Evolutionary conservation across 805 yeast genomes (phyloP).

Genomic region (Yarrowia hollandica): DNA sequence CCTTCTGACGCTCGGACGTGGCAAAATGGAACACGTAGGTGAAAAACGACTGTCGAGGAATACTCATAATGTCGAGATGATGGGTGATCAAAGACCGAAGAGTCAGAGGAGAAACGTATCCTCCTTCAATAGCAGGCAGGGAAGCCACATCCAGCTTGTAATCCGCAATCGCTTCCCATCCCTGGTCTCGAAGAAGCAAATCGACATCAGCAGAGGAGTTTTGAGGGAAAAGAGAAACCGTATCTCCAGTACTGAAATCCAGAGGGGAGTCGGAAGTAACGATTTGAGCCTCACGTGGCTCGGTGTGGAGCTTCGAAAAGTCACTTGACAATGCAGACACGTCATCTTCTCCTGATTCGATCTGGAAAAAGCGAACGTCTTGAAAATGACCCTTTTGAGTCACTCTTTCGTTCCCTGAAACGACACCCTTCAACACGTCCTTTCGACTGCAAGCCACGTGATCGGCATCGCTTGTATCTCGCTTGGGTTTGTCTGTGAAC

Average conservation of each 20-base stretch:
- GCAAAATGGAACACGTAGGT: conserved; percentile 72
- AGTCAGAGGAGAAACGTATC: conserved; percentile 61
- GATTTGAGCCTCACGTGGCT: not conserved
- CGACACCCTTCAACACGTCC: conserved; percentile 46
- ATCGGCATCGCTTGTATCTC: conserved; percentile 35
- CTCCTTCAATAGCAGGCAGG: conserved; percentile 45
- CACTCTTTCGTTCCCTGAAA: conserved; percentile 56
- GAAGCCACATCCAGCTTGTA: conserved; percentile 42
- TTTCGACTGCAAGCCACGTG: conserved; percentile 41
- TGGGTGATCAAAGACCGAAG: conserved; percentile 69
- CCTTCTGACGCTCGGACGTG: conserved; percentile 68
- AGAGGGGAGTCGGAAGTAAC: conserved; percentile 1
- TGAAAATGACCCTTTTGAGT: conserved; percentile 80
- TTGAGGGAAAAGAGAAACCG: conserved; percentile 70
- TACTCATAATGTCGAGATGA: conserved; percentile 77
- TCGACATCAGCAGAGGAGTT: conserved; percentile 68
- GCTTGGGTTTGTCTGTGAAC: conserved; percentile 39
- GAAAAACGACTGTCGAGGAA: conserved; percentile 85
- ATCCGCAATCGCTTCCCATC: conserved; percentile 75
- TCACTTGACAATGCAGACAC: conserved; percentile 31
- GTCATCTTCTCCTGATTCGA: conserved; percentile 38
- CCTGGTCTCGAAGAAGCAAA: conserved; percentile 62
- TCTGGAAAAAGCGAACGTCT: conserved; percentile 70
- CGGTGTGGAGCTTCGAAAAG: not conserved
- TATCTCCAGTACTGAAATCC: conserved; percentile 73